Evolutionary conservation across 306 rosid species (phyloP), one percentile per base, ranked within the genome.

Genomic region (Vigna unguiculata): DNA sequence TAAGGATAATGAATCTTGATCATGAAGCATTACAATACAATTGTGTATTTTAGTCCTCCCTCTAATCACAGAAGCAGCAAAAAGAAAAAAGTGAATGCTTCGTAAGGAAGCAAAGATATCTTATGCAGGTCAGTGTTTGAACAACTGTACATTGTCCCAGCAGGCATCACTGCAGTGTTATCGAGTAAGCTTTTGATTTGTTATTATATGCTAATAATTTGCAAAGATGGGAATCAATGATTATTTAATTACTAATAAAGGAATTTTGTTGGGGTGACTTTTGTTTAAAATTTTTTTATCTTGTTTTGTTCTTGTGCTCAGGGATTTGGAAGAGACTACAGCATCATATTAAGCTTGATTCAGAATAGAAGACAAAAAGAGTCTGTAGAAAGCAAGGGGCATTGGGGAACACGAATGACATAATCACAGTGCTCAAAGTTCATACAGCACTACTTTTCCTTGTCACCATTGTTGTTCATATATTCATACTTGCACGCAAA

Each of bases 401-500:
- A 80, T 68, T 58, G 61, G 76, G 80, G 80, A 77, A 77, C 65
- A 57, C 19, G 49, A 77, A 51, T 76, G 80, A 81, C 87, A 77
- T 64, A 22, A 73, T 77, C 59, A 63, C 83, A 68, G 83, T 72
- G 71, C 48, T 66, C 76, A 76, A 78, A 77, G 77, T 65, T 66
- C 48, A 84, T 66, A 22, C 74, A 68, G 19, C 81, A 58, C 77
- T 45, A 15, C 20, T 77, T 84, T 63, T 22, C 55, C 24, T 67
- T 67, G 43, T 81, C 79, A 54, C 72, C 57, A 73, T 78, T 36
- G 19, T 71, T 1, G 16, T 58, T 72, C 78, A 59, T 78, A 60
- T 43, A 43, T 73, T 55, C 67, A 81, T 76, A 20, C 79, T 78
- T 81, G 83, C 85, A 81, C 81, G 73, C 85, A 81, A 75, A 85